Percentiles rank a stretch among this genome's conserved stretches.
Conservation (phyloP, 768 basidiomycete genomes). For the Lentinula sp. region DNA sequence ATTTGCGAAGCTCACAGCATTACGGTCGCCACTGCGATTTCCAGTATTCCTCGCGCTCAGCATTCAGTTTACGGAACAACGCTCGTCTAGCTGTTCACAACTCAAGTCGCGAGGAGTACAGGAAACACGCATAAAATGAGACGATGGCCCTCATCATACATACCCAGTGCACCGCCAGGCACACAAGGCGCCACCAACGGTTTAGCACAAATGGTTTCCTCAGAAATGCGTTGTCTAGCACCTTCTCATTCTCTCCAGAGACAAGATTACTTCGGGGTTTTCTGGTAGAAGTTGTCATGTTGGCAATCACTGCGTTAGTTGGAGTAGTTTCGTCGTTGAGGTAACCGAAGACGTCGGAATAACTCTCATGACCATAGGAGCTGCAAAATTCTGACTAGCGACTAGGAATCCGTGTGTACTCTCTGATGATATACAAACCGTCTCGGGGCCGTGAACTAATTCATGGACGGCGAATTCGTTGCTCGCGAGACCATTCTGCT, state of each 20-base stretch:
- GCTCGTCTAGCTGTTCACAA: no score
- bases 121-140: no score
- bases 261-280: constrained; percentile 36
- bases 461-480: neutral
- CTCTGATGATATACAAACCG: neutral
- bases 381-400: neutral
- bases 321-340: neutral
- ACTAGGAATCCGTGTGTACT: neutral
- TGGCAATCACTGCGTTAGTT: neutral
- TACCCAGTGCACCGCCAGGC: constrained; percentile 33
- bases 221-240: constrained; percentile 41
- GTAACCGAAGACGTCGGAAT: neutral
- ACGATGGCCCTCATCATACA: constrained; percentile 38
- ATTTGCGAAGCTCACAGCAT: no score
- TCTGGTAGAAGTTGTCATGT: constrained; percentile 29
- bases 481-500: neutral
- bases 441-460: no score
- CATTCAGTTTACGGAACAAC: no score
- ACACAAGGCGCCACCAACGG: constrained; percentile 50
- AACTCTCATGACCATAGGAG: neutral
- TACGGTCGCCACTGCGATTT: no score
- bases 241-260: constrained; percentile 52
- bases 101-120: no score
- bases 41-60: no score
- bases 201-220: constrained; percentile 46